These are phyloP conservation scores for Bigelowiella natans DNA, from an alignment of 78 protist species.

Conservation along the genomic window DNA sequence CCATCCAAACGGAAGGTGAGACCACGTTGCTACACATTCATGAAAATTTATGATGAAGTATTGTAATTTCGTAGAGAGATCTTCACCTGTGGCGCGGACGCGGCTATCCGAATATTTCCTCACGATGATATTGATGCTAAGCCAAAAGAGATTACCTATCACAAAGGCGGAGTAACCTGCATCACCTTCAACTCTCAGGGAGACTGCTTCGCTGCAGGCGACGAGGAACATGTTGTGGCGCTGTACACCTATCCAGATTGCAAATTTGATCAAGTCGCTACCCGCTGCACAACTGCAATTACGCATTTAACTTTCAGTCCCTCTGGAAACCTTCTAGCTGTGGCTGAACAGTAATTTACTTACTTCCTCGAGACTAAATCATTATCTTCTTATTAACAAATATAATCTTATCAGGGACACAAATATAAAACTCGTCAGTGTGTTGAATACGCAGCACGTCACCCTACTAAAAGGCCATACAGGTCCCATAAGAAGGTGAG, in stretches of 20 bases:
- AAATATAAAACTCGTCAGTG: not conserved
- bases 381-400: too few species aligned
- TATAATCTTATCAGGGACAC: too few species aligned
- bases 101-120: not conserved
- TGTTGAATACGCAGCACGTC: not conserved
- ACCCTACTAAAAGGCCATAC: not conserved
- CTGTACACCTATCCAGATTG: not conserved
- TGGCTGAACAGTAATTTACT: too few species aligned
- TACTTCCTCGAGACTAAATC: too few species aligned
- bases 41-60: not conserved
- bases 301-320: not conserved
- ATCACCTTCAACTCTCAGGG: not conserved
- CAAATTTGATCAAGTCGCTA: not conserved
- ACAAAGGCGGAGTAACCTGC: not conserved
- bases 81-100: not conserved
- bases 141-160: not conserved
- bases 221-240: not conserved
- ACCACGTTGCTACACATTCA: not conserved
- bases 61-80: not conserved
- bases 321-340: not conserved
- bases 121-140: not conserved
- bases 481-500: not conserved
- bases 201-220: not conserved
- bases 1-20: not conserved
- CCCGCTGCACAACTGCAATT: not conserved